Percentiles rank a stretch among this genome's conserved stretches.
Evolutionary conservation across 192 early-diverging fungal species (phyloP).

Genomic region (Dissophora ornata): DNA sequence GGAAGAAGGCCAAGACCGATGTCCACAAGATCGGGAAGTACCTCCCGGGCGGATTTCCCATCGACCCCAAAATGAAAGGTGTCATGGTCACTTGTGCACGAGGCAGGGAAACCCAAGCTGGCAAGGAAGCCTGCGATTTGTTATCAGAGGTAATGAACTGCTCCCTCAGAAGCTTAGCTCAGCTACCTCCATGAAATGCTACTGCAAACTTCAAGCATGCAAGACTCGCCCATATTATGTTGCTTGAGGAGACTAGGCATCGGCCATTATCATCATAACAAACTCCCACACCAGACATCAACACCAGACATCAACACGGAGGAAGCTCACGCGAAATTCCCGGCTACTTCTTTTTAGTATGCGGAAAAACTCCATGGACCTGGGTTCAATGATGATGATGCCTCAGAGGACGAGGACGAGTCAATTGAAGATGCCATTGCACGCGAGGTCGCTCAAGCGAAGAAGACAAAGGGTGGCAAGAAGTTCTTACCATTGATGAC

Average conservation of each 20-base stretch:
- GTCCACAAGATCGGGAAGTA: constrained; percentile 49
- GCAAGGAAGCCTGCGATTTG: constrained; percentile 61
- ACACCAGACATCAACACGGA: too few species aligned
- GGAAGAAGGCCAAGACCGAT: constrained; percentile 42
- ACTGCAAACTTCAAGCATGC: too few species aligned
- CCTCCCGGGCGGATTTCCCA: constrained; percentile 52
- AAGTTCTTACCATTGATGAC: constrained; percentile 61
- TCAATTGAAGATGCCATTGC: constrained; percentile 65
- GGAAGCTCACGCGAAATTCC: background rate
- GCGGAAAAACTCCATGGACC: constrained; percentile 44
- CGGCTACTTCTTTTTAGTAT: constrained; percentile 24
- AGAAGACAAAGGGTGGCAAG: constrained; percentile 55
- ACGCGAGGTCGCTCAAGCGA: constrained; percentile 63
- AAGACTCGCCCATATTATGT: too few species aligned
- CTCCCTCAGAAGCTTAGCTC: too few species aligned
- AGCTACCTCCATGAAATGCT: too few species aligned
- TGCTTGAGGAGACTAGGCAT: background rate
- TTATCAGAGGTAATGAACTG: constrained; percentile 62
- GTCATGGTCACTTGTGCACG: constrained; percentile 63
- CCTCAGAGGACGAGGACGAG: constrained; percentile 52
- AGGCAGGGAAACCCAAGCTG: constrained; percentile 55
- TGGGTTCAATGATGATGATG: constrained; percentile 14
- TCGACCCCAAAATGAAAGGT: constrained; percentile 60
- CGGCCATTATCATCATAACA: too few species aligned
- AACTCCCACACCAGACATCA: too few species aligned